A percentile compares a stretch with the other conserved stretches of the same genome.
phyloP scores from a whole-genome alignment of 805 yeast genomes.

The Saccharomycopsis lassenensis region DNA sequence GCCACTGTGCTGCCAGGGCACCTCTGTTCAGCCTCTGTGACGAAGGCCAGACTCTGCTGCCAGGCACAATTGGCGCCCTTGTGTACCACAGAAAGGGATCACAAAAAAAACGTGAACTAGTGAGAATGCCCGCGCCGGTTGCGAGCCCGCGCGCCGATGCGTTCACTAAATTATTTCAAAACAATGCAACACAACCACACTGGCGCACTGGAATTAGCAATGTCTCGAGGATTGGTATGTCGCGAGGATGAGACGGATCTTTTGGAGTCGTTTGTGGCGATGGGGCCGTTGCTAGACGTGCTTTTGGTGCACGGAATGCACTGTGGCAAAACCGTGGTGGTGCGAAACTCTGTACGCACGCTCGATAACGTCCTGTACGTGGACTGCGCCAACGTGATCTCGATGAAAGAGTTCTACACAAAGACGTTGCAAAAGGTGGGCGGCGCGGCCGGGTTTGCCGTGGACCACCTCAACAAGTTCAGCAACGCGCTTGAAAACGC shows the following conservation, averaged over 20 bases:
- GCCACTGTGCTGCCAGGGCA: too few species aligned
- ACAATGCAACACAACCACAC: too few species aligned
- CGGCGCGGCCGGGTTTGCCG: not conserved
- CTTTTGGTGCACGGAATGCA: constrained; percentile 15
- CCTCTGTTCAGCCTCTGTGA: too few species aligned
- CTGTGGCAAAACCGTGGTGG: constrained; percentile 13
- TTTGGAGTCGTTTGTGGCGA: constrained; percentile 7
- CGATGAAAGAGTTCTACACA: constrained; percentile 8
- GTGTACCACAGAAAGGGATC: too few species aligned
- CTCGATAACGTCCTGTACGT: constrained; percentile 4
- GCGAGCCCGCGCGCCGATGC: too few species aligned
- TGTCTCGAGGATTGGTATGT: too few species aligned
- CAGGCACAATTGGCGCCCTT: too few species aligned
- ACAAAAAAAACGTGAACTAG: too few species aligned
- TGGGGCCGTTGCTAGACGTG: constrained; percentile 4
- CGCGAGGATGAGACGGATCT: constrained; percentile 14
- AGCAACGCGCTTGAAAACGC: constrained; percentile 7
- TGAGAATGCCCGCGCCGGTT: too few species aligned
- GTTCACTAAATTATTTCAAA: too few species aligned
- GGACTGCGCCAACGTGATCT: constrained; percentile 9
- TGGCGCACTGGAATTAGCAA: too few species aligned
- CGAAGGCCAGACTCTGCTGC: too few species aligned
- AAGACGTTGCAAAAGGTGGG: constrained; percentile 3
- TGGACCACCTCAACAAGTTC: constrained; percentile 8
- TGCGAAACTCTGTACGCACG: constrained; percentile 3